phyloP scores from a whole-genome alignment of 1,139 yeast genomes.

The Debaryomyces fabryi region DNA sequence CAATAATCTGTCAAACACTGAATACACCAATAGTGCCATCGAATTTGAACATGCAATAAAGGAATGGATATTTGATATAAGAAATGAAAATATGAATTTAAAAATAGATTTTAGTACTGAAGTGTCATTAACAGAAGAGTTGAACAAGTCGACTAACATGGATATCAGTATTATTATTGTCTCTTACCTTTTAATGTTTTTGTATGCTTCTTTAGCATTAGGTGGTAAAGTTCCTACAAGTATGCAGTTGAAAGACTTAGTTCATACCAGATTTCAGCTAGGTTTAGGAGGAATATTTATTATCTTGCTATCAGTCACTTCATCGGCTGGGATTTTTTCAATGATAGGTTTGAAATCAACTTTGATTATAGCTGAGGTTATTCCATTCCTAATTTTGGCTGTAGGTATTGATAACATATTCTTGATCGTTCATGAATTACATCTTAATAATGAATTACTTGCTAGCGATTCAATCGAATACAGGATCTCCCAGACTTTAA shows the following conservation, averaged over 20 bases:
- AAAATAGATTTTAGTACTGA: slow-evolving; percentile 79
- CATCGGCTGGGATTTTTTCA: slow-evolving; percentile 84
- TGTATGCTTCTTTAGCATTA: slow-evolving; percentile 82
- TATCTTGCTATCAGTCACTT: slow-evolving; percentile 74
- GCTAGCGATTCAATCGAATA: slow-evolving; percentile 36
- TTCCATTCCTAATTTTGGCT: slow-evolving; percentile 91
- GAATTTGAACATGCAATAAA: slow-evolving; percentile 72
- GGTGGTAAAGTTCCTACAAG: slow-evolving; percentile 56
- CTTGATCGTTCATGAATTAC: slow-evolving; percentile 77
- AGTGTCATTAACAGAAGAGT: slow-evolving; percentile 78
- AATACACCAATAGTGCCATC: slow-evolving; percentile 45
- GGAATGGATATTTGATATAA: slow-evolving; percentile 52
- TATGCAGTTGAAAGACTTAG: slow-evolving; percentile 35
- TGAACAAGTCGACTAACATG: slow-evolving; percentile 78
- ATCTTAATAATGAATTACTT: slow-evolving; percentile 52
- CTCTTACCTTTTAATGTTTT: slow-evolving; percentile 86
- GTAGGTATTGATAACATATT: slow-evolving; percentile 95
- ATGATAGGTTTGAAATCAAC: slow-evolving; percentile 79
- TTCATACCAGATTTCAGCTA: slow-evolving; percentile 68
- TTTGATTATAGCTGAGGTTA: slow-evolving; percentile 91
- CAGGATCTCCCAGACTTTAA: slow-evolving; percentile 65
- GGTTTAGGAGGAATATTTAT: slow-evolving; percentile 83
- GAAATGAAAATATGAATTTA: slow-evolving; percentile 52
- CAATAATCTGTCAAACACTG: slow-evolving; percentile 32
- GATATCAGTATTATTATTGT: slow-evolving; percentile 70